Conservation (phyloP, 2,329 filamentous ascomycete species). For the Microdochium trichocladiopsis region DNA sequence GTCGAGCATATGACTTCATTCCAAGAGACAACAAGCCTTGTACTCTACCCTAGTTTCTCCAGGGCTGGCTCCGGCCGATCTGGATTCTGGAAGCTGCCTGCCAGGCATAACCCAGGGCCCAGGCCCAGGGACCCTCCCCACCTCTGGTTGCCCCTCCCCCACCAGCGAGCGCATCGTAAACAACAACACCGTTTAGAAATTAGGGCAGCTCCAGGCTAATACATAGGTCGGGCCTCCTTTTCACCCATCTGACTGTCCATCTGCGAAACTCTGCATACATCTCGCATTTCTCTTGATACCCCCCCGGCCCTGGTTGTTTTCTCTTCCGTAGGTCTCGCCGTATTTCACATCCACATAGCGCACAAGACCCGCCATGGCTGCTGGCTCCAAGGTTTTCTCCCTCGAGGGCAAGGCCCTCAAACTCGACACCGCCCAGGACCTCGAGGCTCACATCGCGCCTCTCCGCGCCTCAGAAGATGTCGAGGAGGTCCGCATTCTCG, state of each 20-base stretch:
- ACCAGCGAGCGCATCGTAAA: not conserved
- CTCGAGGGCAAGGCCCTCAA: conserved; percentile 89
- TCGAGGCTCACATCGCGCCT: conserved; percentile 74
- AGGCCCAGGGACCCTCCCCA: not conserved
- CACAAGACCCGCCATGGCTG: conserved; percentile 34
- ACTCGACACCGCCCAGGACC: conserved; percentile 80
- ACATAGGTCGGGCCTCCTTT: too few relatives aligned
- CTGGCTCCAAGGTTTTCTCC: conserved; percentile 65
- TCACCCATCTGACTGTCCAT: too few relatives aligned
- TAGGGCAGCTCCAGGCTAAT: not conserved
- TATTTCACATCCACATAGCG: too few relatives aligned
- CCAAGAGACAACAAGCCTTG: too few relatives aligned
- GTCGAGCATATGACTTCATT: too few relatives aligned
- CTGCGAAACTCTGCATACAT: too few relatives aligned
- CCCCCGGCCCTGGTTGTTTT: too few relatives aligned
- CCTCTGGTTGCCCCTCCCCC: not conserved
- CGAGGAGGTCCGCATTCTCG: conserved; percentile 79
- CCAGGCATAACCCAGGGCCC: not conserved
- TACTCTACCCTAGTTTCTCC: too few relatives aligned
- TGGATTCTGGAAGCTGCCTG: not conserved
- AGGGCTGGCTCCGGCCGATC: too few relatives aligned
- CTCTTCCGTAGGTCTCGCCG: too few relatives aligned
- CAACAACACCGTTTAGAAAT: not conserved
- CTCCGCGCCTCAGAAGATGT: conserved; percentile 66
- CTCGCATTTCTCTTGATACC: not conserved